phyloP scores from a whole-genome alignment of 1,139 yeast species.

The Eremothecium cymbalariae region DNA sequence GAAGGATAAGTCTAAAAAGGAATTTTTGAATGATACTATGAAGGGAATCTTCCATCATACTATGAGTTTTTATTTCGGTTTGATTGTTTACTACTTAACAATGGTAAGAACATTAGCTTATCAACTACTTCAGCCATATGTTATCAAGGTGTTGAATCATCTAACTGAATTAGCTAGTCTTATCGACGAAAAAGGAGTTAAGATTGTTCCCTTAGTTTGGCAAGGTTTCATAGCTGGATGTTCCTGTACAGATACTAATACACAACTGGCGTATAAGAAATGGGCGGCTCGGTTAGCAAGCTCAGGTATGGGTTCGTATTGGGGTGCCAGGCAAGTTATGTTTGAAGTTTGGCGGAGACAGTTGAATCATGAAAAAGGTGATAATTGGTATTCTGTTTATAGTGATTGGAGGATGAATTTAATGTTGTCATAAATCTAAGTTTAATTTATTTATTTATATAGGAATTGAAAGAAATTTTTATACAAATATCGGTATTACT shows the following conservation, averaged over 20 bases:
- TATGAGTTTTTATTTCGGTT: constrained; percentile 67
- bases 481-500: neutral
- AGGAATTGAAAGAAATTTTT: neutral
- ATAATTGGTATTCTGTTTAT: constrained; percentile 72
- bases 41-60: constrained; percentile 80
- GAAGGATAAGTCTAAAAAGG: constrained; percentile 15
- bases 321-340: constrained; percentile 81
- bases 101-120: constrained; percentile 50
- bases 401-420: constrained; percentile 81
- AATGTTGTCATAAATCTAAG: constrained; percentile 47
- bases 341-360: constrained; percentile 80
- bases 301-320: constrained; percentile 71
- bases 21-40: constrained; percentile 44
- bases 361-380: constrained; percentile 47
- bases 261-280: constrained; percentile 59
- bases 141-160: constrained; percentile 53
- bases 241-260: constrained; percentile 52
- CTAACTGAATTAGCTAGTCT: constrained; percentile 55
- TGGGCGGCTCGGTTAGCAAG: constrained; percentile 80
- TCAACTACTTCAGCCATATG: constrained; percentile 42
- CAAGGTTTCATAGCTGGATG: constrained; percentile 88
- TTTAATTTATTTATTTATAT: neutral
- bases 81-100: constrained; percentile 67
- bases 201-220: constrained; percentile 75
- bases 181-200: constrained; percentile 45